Conservation (phyloP, 139 green algal genomes). For the Mesotaenium endlicherianum region DNA sequence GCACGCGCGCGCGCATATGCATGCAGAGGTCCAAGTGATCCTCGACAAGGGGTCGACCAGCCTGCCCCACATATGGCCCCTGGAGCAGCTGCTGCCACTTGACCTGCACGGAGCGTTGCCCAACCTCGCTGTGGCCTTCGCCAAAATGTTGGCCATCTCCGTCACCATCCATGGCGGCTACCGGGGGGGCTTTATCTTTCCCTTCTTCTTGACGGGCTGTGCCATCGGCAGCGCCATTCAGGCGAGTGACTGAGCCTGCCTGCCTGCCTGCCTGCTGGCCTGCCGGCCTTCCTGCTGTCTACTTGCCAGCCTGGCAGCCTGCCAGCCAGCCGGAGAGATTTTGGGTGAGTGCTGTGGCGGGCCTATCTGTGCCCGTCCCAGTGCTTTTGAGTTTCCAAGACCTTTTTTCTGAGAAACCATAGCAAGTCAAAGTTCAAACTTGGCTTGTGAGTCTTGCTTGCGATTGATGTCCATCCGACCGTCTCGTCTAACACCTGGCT, state of each 20-base stretch:
- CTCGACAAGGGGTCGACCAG: neutral
- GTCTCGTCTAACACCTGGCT: too few species aligned
- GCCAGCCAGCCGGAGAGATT: too few species aligned
- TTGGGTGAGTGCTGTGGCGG: too few species aligned
- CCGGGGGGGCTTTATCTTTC: conserved; percentile 43
- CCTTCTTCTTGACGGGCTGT: conserved; percentile 29
- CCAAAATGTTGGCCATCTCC: conserved; percentile 29
- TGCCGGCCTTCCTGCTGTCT: too few species aligned
- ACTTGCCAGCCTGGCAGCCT: too few species aligned
- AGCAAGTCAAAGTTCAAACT: neutral
- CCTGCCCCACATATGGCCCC: conserved; percentile 33
- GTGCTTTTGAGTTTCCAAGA: neutral
- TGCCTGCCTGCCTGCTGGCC: too few species aligned
- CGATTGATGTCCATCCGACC: neutral
- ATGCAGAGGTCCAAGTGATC: conserved; percentile 24
- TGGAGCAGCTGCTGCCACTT: conserved; percentile 8
- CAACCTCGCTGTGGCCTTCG: conserved; percentile 12
- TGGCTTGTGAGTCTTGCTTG: neutral
- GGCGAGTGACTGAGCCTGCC: neutral
- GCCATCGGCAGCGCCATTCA: conserved; percentile 11
- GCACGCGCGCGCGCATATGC: neutral
- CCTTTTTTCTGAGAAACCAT: neutral
- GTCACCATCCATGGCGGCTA: conserved; percentile 28
- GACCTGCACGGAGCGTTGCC: neutral
- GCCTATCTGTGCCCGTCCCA: too few species aligned